phyloP scores from a whole-genome alignment of 331 rosid species.

The Acacia concinna region DNA sequence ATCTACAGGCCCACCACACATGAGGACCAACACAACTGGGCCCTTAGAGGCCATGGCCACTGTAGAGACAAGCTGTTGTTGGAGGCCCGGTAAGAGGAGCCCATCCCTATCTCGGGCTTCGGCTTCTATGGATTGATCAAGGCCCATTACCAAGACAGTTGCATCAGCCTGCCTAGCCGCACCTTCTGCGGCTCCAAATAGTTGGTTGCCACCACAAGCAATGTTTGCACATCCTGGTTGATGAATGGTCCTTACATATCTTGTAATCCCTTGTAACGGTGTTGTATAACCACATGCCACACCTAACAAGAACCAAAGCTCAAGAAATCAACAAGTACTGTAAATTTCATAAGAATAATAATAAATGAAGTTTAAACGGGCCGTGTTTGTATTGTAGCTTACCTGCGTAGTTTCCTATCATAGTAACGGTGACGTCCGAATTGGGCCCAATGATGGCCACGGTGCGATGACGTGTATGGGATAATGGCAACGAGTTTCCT shows the following conservation, averaged over 20 bases:
- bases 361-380: neutral
- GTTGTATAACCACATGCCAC: conserved; percentile 80
- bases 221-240: conserved; percentile 61
- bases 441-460: conserved; percentile 91
- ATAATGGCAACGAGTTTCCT: conserved; percentile 51
- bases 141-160: conserved; percentile 70
- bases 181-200: conserved; percentile 53
- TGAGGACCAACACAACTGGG: conserved; percentile 70
- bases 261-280: conserved; percentile 77
- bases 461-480: conserved; percentile 40
- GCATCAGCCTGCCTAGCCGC: conserved; percentile 69
- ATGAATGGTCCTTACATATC: conserved; percentile 62
- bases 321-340: neutral
- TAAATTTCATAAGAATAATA: neutral
- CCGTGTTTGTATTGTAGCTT: neutral
- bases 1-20: conserved; percentile 91
- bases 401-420: conserved; percentile 97
- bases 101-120: conserved; percentile 58
- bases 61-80: conserved; percentile 65
- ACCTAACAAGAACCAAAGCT: conserved; percentile 32
- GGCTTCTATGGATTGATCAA: conserved; percentile 87
- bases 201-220: conserved; percentile 45
- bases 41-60: conserved; percentile 66
- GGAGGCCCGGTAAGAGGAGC: conserved; percentile 70
- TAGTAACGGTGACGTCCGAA: conserved; percentile 73